Conservation (phyloP, 805 yeast genomes). For the Wickerhamiella spandovensis region DNA sequence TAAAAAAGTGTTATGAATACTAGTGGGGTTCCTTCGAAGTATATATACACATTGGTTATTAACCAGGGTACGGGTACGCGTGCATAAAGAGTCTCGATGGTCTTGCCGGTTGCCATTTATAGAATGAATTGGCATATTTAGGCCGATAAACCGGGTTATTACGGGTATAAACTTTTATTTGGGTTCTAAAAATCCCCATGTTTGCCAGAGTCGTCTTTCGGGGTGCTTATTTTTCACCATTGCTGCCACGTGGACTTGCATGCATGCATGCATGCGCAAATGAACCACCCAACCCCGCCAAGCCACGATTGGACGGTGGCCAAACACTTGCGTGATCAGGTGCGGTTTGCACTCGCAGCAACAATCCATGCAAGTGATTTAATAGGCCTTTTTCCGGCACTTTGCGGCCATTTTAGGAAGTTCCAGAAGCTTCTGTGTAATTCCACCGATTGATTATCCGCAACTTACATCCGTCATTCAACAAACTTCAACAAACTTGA, state of each 20-base stretch:
- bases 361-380: not conserved
- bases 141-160: too few relatives aligned
- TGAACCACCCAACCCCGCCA: not conserved
- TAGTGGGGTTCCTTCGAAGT: not conserved
- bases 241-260: conserved; percentile 1
- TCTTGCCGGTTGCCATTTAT: not conserved
- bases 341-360: not conserved
- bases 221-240: not conserved
- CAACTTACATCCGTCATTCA: not conserved
- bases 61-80: not conserved
- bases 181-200: not conserved
- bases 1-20: conserved; percentile 9
- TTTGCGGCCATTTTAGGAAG: not conserved
- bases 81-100: not conserved
- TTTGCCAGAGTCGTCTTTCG: not conserved
- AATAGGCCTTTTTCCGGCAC: not conserved
- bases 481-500: too few relatives aligned
- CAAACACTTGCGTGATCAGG: not conserved
- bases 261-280: not conserved
- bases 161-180: too few relatives aligned
- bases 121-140: not conserved
- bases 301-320: not conserved
- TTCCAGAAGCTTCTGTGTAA: not conserved
- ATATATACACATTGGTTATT: not conserved
- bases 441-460: not conserved